Base-by-base conservation (phyloP, 2,329 filamentous ascomycete species). In the Botrytis paeoniae region DNA sequence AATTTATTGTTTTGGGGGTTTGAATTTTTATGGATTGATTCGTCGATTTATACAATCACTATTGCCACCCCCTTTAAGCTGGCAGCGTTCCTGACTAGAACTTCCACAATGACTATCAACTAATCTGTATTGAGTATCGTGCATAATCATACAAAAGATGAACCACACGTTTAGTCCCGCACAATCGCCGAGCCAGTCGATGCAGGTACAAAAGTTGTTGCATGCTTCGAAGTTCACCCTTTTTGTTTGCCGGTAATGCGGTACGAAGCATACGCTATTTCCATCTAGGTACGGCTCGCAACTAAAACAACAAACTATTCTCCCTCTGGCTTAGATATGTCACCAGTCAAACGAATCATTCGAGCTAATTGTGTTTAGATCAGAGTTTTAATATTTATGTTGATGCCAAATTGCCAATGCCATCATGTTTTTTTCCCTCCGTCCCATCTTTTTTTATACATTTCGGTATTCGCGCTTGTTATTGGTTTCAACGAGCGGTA, bases 1-100 rank as follows among this genome's bases (percentile, higher is more conserved):
- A 22, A 22, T 48, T 51, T 41, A 64, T 39, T 37, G 35, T 22
- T 32, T 32, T 29, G 54, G 37, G 29, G 35, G 51, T 18, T 29
- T 29, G 51, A 57, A 69, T 8, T 69, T 25, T 22, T 54, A n/a
- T 18, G 54, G 39, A 20, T n/a, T 39, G 48, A 35, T 41, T 45
- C 32, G 60, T 51, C 32, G 9, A 54, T 51, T 63, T 22, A n/a
- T 39, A 37, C 43, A 5, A 62, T 16, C 43, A 6, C 59, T 71
- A 71, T 51, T 39, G 43, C 59, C 69, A 71, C 69, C 69, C 43
- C 61, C 25, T 48, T 70, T 4, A 51, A 70, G 14, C 10, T n/a
- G 43, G 35, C 32, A 29, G 69, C 69, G 57, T 71, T 71, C 69
- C 69, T 71, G 69, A 65, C 69, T 70, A 64, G 69, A 64, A 29